phyloP scores from a whole-genome alignment of 106 monocot species.

The Dendrobium catenatum region DNA sequence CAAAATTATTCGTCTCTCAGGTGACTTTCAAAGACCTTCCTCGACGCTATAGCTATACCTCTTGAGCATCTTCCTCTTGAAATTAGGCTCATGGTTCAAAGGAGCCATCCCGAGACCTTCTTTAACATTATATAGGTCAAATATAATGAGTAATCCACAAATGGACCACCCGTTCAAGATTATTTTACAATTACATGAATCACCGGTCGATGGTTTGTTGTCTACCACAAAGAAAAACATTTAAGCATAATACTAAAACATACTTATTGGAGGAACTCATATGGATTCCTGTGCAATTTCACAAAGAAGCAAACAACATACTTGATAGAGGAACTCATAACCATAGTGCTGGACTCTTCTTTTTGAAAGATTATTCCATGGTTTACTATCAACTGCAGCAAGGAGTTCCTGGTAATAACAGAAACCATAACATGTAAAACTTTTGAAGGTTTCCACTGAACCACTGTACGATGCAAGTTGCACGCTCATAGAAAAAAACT shows the following conservation, averaged over 20 bases:
- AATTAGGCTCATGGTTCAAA: too few relatives aligned
- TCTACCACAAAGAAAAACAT: background rate
- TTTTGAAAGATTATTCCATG: slow-evolving; percentile 82
- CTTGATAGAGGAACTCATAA: slow-evolving; percentile 84
- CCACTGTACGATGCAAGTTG: background rate
- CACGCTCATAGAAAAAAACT: background rate
- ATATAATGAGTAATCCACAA: background rate
- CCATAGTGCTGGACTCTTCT: slow-evolving; percentile 99
- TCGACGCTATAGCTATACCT: too few relatives aligned
- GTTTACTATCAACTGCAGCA: slow-evolving; percentile 64
- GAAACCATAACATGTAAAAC: background rate
- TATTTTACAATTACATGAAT: background rate
- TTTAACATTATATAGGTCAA: background rate
- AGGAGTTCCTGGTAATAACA: slow-evolving; percentile 58
- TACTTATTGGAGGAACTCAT: background rate
- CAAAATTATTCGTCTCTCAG: too few relatives aligned
- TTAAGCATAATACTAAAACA: background rate
- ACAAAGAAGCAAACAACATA: slow-evolving; percentile 33
- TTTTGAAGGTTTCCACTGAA: background rate
- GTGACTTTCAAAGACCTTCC: too few relatives aligned
- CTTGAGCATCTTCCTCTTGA: too few relatives aligned
- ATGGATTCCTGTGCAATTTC: background rate
- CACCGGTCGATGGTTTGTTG: background rate
- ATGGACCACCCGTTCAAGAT: background rate
- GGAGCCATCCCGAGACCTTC: too few relatives aligned